These are phyloP conservation scores for Lactarius tabidus DNA, from an alignment of 768 basidiomycete species.

Conservation along the genomic window DNA sequence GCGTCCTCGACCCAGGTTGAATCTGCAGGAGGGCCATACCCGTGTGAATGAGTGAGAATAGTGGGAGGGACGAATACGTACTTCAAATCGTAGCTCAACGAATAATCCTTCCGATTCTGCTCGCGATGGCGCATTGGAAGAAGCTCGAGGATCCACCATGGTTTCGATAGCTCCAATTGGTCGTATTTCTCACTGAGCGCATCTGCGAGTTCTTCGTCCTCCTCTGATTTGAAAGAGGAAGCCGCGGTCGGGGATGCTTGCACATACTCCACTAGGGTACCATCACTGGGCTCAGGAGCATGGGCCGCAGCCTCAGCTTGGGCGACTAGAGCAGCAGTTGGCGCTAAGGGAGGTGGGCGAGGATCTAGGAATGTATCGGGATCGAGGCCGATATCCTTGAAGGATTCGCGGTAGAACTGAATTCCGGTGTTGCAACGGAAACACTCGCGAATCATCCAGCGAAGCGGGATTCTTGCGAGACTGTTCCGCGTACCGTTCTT, in stretches of 20 bases:
- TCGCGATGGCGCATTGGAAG: conserved; percentile 28
- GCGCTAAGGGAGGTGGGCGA: conserved; percentile 23
- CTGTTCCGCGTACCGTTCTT: conserved; percentile 51
- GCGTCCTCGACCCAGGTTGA: conserved; percentile 3
- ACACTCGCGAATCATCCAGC: conserved; percentile 52
- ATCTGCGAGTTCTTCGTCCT: conserved; percentile 61
- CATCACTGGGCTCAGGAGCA: conserved; percentile 12
- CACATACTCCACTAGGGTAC: conserved; percentile 21
- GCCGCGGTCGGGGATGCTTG: conserved; percentile 22
- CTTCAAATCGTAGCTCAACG: not conserved
- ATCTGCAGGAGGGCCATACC: not conserved
- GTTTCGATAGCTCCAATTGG: conserved; percentile 43
- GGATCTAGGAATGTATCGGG: conserved; percentile 25
- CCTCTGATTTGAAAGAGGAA: conserved; percentile 40
- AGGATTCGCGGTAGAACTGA: conserved; percentile 35
- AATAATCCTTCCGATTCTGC: not conserved
- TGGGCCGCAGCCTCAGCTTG: not conserved
- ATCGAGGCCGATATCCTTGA: conserved; percentile 32
- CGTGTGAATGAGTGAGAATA: not conserved
- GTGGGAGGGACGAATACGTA: not conserved
- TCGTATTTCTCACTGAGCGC: conserved; percentile 51
- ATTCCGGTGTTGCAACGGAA: conserved; percentile 45
- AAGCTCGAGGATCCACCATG: conserved; percentile 68
- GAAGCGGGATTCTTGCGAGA: conserved; percentile 65
- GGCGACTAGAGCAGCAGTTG: not conserved